A percentile compares a stretch with the other conserved stretches of the same genome.
phyloP scores from a whole-genome alignment of 768 basidiomycete genomes.

The Tylopilus balloui region DNA sequence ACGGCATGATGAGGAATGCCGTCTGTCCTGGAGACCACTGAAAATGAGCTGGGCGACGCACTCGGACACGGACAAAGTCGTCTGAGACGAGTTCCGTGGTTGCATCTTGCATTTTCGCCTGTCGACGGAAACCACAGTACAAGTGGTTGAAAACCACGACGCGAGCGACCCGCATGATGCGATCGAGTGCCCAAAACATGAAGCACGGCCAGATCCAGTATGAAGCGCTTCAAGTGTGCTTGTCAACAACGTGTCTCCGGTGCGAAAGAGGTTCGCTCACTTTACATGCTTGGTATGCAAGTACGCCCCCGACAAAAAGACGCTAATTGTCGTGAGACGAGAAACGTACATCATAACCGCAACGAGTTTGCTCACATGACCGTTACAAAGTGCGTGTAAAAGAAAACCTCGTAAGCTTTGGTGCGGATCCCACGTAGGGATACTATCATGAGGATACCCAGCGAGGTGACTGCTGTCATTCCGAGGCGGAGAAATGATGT shows the following conservation, averaged over 20 bases:
- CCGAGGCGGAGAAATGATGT: conserved; percentile 30
- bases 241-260: background rate
- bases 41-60: conserved; percentile 45
- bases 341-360: background rate
- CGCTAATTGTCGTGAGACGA: conserved; percentile 15
- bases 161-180: conserved; percentile 44
- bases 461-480: conserved; percentile 34
- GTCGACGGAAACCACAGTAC: conserved; percentile 31
- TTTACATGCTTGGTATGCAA: conserved; percentile 32
- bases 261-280: conserved; percentile 10
- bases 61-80: conserved; percentile 43
- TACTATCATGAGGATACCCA: conserved; percentile 43
- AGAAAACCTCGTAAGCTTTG: conserved; percentile 49
- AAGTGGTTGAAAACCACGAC: conserved; percentile 41
- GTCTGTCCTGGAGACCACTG: conserved; percentile 53
- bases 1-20: conserved; percentile 48
- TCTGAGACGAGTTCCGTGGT: conserved; percentile 41
- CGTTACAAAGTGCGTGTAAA: conserved; percentile 42
- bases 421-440: conserved; percentile 47
- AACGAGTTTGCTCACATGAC: conserved; percentile 33
- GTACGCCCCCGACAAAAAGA: conserved; percentile 39
- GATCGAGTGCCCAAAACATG: conserved; percentile 41
- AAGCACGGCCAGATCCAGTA: conserved; percentile 32
- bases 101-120: conserved; percentile 33
- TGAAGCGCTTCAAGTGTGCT: conserved; percentile 4